Percentiles rank a stretch among this genome's conserved stretches.
phyloP scores from a whole-genome alignment of 2,329 filamentous ascomycete species.

The Zalaria sp. region DNA sequence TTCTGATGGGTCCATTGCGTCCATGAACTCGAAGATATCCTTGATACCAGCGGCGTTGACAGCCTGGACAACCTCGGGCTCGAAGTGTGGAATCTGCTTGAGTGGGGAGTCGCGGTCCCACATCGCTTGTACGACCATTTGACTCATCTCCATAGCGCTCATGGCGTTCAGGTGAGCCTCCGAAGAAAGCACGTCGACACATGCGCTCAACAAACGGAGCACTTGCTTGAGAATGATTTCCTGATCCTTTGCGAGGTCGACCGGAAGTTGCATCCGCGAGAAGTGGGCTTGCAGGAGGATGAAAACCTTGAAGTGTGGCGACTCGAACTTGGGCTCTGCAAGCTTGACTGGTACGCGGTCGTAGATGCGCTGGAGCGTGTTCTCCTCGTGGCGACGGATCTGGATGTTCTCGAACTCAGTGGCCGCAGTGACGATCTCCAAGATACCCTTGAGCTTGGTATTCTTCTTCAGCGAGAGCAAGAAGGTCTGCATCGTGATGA shows the following conservation, averaged over 20 bases:
- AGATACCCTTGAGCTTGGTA: conserved; percentile 90
- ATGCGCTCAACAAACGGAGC: conserved; percentile 75
- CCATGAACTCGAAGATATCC: conserved; percentile 96
- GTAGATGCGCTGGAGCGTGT: conserved; percentile 79
- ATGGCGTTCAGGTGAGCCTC: conserved; percentile 95
- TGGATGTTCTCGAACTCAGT: conserved; percentile 94
- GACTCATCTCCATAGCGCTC: conserved; percentile 97
- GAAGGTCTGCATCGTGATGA: conserved; percentile 98
- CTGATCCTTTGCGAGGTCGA: conserved; percentile 92
- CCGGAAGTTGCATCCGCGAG: conserved; percentile 88
- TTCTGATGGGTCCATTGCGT: conserved; percentile 92
- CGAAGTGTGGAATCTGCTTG: conserved; percentile 95
- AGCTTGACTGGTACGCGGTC: conserved; percentile 93
- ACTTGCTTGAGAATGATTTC: conserved; percentile 75
- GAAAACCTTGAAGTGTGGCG: conserved; percentile 97
- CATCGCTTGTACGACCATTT: conserved; percentile 98
- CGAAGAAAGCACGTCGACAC: conserved; percentile 87
- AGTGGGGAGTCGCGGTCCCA: conserved; percentile 96
- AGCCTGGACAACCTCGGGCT: conserved; percentile 65
- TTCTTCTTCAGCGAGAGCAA: conserved; percentile 74
- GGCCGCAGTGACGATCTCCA: conserved; percentile 93
- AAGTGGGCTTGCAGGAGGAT: conserved; percentile 97
- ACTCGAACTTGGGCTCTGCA: conserved; percentile 71
- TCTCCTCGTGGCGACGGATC: conserved; percentile 83
- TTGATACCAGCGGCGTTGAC: conserved; percentile 73